Conservation (phyloP, 306 rosid genomes). For the Lupinus albus region DNA sequence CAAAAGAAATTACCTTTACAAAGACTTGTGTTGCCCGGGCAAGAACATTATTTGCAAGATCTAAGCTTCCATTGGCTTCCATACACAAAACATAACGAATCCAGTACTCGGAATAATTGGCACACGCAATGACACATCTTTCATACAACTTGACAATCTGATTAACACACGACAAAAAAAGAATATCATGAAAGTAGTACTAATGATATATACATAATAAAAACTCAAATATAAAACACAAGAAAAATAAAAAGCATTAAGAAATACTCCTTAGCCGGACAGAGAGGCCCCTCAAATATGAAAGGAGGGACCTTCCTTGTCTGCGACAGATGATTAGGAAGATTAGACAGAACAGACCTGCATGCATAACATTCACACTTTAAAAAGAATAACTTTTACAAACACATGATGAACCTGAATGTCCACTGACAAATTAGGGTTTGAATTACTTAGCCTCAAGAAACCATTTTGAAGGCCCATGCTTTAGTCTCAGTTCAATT, state of each 20-base stretch:
- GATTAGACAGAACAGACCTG: conserved; percentile 92
- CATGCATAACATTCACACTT: conserved; percentile 98
- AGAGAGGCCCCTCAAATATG: conserved; percentile 99
- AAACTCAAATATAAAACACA: conserved; percentile 55
- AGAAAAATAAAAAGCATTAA: conserved; percentile 72
- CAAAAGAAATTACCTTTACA: conserved; percentile 72
- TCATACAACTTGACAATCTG: conserved; percentile 96
- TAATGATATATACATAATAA: conserved; percentile 27
- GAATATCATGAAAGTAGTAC: conserved; percentile 4
- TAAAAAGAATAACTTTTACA: conserved; percentile 71
- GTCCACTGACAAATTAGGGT: conserved; percentile 88
- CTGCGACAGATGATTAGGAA: conserved; percentile 93
- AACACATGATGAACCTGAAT: conserved; percentile 90
- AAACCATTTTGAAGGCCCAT: conserved; percentile 97
- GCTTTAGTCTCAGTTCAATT: conserved; percentile 99
- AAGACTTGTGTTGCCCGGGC: conserved; percentile 96
- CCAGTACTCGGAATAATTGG: conserved; percentile 98
- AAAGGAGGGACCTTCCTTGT: conserved; percentile 99
- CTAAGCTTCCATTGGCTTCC: conserved; percentile 78
- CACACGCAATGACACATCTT: conserved; percentile 95
- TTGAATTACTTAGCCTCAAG: conserved; percentile 99
- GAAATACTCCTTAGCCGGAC: conserved; percentile 91
- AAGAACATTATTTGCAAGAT: conserved; percentile 89
- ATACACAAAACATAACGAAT: conserved; percentile 78
- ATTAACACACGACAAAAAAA: conserved; percentile 34